A percentile compares a stretch with the other conserved stretches of the same genome.
phyloP scores from a whole-genome alignment of 2,329 filamentous ascomycete genomes.

The Metarhizium brunneum region DNA sequence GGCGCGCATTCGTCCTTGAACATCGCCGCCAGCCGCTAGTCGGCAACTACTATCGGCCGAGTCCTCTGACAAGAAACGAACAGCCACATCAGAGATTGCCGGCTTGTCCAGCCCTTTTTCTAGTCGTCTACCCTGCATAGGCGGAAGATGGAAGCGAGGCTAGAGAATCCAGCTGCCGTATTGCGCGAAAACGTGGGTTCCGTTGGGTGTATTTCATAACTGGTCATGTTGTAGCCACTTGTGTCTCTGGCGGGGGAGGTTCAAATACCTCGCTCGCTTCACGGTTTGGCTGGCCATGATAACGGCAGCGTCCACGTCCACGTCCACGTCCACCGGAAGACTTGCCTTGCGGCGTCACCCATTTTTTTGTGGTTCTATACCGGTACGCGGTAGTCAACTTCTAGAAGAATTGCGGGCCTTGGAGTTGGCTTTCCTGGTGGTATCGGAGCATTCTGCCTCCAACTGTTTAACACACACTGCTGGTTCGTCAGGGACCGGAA shows the following conservation, averaged over 20 bases:
- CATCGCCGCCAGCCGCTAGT: conserved; percentile 2
- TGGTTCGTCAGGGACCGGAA: conserved; percentile 10
- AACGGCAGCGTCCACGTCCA: not conserved
- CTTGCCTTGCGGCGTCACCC: too few relatives aligned
- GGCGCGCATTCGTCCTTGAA: not conserved
- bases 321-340: too few relatives aligned
- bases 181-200: too few relatives aligned
- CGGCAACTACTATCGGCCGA: conserved; percentile 7
- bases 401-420: conserved; percentile 22
- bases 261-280: not conserved
- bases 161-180: too few relatives aligned
- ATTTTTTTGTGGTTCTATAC: conserved; percentile 6
- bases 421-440: conserved; percentile 11
- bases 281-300: not conserved
- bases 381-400: conserved; percentile 15
- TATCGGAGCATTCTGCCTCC: conserved; percentile 23
- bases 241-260: not conserved
- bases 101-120: too few relatives aligned
- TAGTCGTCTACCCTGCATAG: too few relatives aligned
- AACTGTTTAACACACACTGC: conserved; percentile 9
- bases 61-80: not conserved
- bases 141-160: too few relatives aligned
- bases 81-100: too few relatives aligned
- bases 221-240: not conserved
- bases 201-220: too few relatives aligned